Evolutionary conservation across 2,329 filamentous ascomycete species (phyloP), one percentile per base, ranked within the genome.

Genomic region (Diaporthe nobilis): DNA sequence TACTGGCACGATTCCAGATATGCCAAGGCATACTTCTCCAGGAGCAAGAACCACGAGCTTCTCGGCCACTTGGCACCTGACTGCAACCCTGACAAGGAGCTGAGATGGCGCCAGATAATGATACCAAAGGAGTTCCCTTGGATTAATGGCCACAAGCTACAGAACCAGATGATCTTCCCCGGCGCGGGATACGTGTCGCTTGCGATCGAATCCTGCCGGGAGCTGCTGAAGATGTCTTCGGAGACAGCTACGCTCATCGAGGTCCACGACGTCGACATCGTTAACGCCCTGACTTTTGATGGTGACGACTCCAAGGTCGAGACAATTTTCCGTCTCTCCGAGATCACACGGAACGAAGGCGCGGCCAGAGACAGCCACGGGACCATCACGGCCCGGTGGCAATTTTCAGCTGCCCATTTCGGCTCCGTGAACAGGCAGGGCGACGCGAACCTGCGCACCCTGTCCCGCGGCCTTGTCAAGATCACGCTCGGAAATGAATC

Each of bases 161-260:
- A 84, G 25, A 78, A 80, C 0, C 78, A 85, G 17, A 78, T 82
- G 17, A 77, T 88, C 0, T 87, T 86, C 39, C 87, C 87, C 0
- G 82, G 77, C 0, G 76, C 80, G 0, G 79, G 77, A 0, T 81
- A 80, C 55, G 72, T 79, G 39, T 71, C 77, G 4, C 76, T 75
- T 42, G 78, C 77, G 4, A 12, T 82, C 0, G 79, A 82, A 22
- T 78, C 81, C 1, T 39, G 20, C 15, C 49, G 31, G 13, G 49
- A 28, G 7, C 49, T 71, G 10, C 5, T 57, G 34, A 25, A 44
- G 6, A 44, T 44, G n/a, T 44, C 58, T 1, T 42, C 49, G 22
- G 28, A 39, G 22, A 4, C 34, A 2, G 67, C 47, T 9, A 28
- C 15, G 22, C 31, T 42, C 4, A 71, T 71, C 12, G 67, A 71